Base-by-base conservation (phyloP, 129 eudicot species). In the Helichrysum umbraculigerum region DNA sequence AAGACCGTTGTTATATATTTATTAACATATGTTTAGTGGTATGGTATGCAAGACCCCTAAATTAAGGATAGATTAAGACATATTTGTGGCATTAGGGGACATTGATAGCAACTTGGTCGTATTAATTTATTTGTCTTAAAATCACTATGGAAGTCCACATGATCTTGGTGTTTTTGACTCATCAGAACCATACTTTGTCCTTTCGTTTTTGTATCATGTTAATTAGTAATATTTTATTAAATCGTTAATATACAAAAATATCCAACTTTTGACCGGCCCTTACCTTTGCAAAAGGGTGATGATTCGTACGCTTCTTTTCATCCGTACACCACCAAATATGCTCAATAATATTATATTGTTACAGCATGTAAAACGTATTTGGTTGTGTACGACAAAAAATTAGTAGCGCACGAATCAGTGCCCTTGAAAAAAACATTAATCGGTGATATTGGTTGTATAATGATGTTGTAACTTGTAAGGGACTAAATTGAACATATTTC, bases 31-130 rank as follows among this genome's bases (percentile, higher is more conserved):
- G 54, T 66, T 47, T 47, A 12, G 54, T 47, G 54, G 54, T 75
- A 39, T 21, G 81, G 39, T 72, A 85, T 32, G 73, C 85, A 61
- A 82, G 69, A 81, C 64, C 90, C 90, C 69, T 79, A 74, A 87
- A 85, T 78, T 20, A 79, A 71, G 96, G 92, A 76, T 78, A 72
- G 85, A 78, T 81, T 61, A 78, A 61, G 86, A 86, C 90, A 63
- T 29, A 52, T 70, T 67, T 62, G 29, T 82, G 56, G 7, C 39
- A 74, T 81, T 78, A 68, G 86, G 85, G 80, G 71, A 81, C 84
- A 81, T 16, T 79, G 88, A 85, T 85, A 16, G 41, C 11, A 70
- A 80, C 83, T 66, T 42, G 30, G 59, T 67, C 57, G 74, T 20
- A 57, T 67, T 67, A 47, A 14, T 54, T 42, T 6, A 14, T 54